These are phyloP conservation scores for Mentha longifolia DNA, from an alignment of 257 asterid genomes.

Conservation along the genomic window DNA sequence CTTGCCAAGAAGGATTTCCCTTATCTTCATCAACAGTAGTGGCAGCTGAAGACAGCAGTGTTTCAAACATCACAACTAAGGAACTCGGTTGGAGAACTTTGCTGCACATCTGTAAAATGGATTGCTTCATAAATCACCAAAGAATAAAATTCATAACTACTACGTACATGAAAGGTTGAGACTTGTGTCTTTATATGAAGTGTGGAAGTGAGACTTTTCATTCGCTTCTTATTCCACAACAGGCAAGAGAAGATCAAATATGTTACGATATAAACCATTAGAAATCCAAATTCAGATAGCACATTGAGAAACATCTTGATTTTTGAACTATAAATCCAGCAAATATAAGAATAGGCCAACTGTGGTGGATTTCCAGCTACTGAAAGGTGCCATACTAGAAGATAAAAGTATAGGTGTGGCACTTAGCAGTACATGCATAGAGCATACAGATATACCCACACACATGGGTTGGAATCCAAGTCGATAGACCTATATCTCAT, in stretches of 20 bases:
- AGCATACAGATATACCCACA: neutral
- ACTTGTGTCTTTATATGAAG: neutral
- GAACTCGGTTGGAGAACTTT: conserved; percentile 94
- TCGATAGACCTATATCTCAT: neutral
- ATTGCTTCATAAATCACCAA: neutral
- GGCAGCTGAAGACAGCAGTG: conserved; percentile 91
- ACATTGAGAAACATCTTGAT: conserved; percentile 23
- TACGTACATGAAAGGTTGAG: neutral
- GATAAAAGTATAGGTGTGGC: conserved; percentile 10
- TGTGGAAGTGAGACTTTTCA: conserved; percentile 11
- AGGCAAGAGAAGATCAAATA: neutral
- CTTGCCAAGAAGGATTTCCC: conserved; percentile 99
- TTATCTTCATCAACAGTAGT: conserved; percentile 95
- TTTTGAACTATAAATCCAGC: conserved; percentile 11
- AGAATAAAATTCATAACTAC: conserved; percentile 8
- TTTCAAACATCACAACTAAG: conserved; percentile 77
- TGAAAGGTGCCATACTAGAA: conserved; percentile 19
- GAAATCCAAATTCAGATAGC: conserved; percentile 23
- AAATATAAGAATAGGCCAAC: neutral
- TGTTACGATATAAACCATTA: neutral
- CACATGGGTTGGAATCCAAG: conserved; percentile 4
- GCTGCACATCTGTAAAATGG: conserved; percentile 89
- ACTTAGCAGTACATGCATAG: conserved; percentile 13
- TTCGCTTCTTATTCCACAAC: neutral
- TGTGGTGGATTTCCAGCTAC: neutral